Percentiles rank a stretch among this genome's conserved stretches.
These are phyloP conservation scores for Fusarium verticillioides DNA, from an alignment of 2,329 filamentous ascomycete species.

Conservation along the genomic window DNA sequence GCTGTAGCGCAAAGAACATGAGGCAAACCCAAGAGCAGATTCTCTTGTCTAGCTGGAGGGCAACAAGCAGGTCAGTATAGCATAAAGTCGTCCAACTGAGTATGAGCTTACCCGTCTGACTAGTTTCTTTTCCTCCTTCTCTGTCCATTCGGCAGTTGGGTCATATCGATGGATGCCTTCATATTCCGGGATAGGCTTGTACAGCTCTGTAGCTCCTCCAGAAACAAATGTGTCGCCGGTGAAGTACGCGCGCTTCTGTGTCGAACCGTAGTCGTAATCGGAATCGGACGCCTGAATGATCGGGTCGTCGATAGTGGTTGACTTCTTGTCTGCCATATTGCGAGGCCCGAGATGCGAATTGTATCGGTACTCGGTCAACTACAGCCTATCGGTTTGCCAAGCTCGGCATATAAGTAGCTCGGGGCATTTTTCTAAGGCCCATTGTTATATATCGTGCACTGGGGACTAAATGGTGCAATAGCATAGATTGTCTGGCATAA, in stretches of 20 bases:
- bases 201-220: slow-evolving; percentile 39
- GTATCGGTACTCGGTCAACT: background rate
- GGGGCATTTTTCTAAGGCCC: background rate
- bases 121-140: slow-evolving; percentile 65
- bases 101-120: slow-evolving; percentile 58
- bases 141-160: slow-evolving; percentile 65
- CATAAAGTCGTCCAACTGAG: background rate
- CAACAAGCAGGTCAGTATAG: background rate
- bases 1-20: slow-evolving; percentile 56
- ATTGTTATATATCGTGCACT: background rate
- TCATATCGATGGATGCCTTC: slow-evolving; percentile 70
- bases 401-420: background rate
- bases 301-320: background rate
- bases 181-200: slow-evolving; percentile 64
- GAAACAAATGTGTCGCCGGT: background rate
- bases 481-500: background rate
- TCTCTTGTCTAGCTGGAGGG: slow-evolving; percentile 44
- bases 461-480: slow-evolving; percentile 5
- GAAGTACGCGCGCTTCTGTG: slow-evolving; percentile 1
- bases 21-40: slow-evolving; percentile 54
- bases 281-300: background rate
- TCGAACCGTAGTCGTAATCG: background rate
- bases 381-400: background rate
- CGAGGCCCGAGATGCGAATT: background rate
- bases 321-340: background rate